Evolutionary conservation across 2,329 filamentous ascomycete species (phyloP), one percentile per base, ranked within the genome.

Genomic region (Lojkania enalia): DNA sequence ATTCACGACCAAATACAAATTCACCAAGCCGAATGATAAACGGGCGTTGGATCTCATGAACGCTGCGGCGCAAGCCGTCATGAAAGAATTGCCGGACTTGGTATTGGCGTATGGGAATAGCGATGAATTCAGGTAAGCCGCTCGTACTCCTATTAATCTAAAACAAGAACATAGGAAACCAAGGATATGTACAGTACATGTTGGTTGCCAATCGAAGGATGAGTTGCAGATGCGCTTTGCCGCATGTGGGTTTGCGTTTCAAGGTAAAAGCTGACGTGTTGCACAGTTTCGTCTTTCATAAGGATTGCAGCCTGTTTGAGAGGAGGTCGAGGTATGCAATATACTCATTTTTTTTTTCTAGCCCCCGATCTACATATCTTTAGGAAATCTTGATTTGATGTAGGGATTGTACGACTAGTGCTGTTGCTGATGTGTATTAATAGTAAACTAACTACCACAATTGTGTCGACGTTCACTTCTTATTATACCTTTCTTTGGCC

Each of bases 1-100:
- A 63, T 83, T 96, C 58, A 91, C 89, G 49, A 79, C 83, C 51
- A 88, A 87, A 69, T 94, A 97, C 72, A 74, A 74, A 16, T 97
- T 97, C 63, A 78, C 84, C 58, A 99, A 97, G 72, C 94, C 94
- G 29, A 99, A 97, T 71, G 94, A 99, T 70, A 79, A 79, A 30
- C 81, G 88, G 53, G 94, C 91, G 0, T 74, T 97, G 11, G 83
- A 95, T 68, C 83, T 99, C 55, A 97, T 99, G 92, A 99, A 99
- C 63, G 83, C 84, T 1, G 90, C 90, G 2, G 94, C 94, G n/a
- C 81, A 83, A 48, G 86, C 86, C 4, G 89, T 96, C 35, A 83
- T 96, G 73, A 81, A 81, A 51, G 88, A 95, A 39, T 73, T 97
- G 18, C 84, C 90, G 3, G 92, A 97, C 60, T 83, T 96, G 53